Evolutionary conservation across 345 rosid species (phyloP), one percentile per base, ranked within the genome.

Genomic region (Gossypium bickii): DNA sequence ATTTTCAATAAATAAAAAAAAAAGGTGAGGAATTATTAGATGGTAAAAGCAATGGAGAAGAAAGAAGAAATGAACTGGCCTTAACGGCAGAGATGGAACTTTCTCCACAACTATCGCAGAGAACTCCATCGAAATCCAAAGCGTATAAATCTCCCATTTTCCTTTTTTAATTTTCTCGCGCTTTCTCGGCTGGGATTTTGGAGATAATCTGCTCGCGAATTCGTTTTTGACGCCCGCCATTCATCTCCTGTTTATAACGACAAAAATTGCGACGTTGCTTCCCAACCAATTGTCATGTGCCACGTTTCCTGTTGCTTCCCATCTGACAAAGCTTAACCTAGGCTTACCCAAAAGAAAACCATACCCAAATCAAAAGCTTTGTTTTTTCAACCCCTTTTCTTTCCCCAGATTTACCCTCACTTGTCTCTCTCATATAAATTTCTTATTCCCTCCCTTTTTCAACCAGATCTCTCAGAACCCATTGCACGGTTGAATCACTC

Each of bases 71-170:
- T 2, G 58, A 63, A 8, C 41, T 10, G 27, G 88, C 98, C 97
- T 92, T 94, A 78, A 94, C 89, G 67, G 97, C 97, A 56, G 98
- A 94, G 64, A 92, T 87, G 38, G 98, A 88, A 86, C 97, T 94
- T 79, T 92, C 98, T 27, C 97, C 97, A 61, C 97, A 94, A 74
- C 97, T 90, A 76, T 92, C 97, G 74, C 97, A 94, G 78, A 94
- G 82, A 79, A 94, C 93, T 77, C 98, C 97, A 59, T 94, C 98
- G 82, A 94, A 92, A 83, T 94, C 97, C 88, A 94, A 83, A 75
- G 97, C 97, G 71, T 92, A 94, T 24, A 94, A 84, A 79, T 92
- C 93, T 74, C 89, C 90, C 88, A 87, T 27, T 71, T 59, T 13
- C 2, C 3, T 1, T 7, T 2, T 20, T 9, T 10, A 2, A 9